phyloP scores from a whole-genome alignment of 257 asterid species.

The Buddleja alternifolia region DNA sequence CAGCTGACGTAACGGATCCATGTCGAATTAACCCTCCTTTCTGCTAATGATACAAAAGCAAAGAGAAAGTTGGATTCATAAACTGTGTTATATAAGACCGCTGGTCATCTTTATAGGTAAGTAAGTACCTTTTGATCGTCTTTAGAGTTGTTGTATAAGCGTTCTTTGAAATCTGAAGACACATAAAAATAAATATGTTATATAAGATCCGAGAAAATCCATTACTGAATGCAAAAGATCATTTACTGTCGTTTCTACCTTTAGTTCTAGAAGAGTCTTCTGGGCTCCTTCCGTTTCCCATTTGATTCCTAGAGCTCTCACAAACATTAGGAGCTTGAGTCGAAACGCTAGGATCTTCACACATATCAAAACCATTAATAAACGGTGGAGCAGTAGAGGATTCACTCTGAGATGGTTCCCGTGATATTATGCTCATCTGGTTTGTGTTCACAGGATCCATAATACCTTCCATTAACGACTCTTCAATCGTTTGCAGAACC shows the following conservation, averaged over 20 bases:
- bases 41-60: constrained; percentile 38
- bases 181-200: constrained; percentile 11
- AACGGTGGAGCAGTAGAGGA: constrained; percentile 66
- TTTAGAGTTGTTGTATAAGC: constrained; percentile 45
- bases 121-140: constrained; percentile 62
- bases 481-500: constrained; percentile 47
- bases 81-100: constrained; percentile 40
- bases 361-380: constrained; percentile 55
- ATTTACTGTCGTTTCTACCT: constrained; percentile 32
- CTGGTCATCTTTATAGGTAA: constrained; percentile 44
- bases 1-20: constrained; percentile 68
- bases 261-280: constrained; percentile 50
- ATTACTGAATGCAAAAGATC: neutral
- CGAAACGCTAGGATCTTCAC: constrained; percentile 65
- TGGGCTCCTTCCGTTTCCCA: constrained; percentile 44
- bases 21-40: constrained; percentile 65
- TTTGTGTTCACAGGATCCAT: constrained; percentile 47
- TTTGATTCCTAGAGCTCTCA: constrained; percentile 65
- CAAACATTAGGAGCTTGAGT: constrained; percentile 60
- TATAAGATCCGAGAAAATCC: neutral
- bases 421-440: constrained; percentile 51
- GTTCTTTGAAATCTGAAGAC: constrained; percentile 54
- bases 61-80: constrained; percentile 19
- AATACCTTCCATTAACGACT: constrained; percentile 59
- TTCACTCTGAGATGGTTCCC: constrained; percentile 84